Conservation (phyloP, 1,284 basidiomycete genomes). For the Kwoniella shivajii region DNA sequence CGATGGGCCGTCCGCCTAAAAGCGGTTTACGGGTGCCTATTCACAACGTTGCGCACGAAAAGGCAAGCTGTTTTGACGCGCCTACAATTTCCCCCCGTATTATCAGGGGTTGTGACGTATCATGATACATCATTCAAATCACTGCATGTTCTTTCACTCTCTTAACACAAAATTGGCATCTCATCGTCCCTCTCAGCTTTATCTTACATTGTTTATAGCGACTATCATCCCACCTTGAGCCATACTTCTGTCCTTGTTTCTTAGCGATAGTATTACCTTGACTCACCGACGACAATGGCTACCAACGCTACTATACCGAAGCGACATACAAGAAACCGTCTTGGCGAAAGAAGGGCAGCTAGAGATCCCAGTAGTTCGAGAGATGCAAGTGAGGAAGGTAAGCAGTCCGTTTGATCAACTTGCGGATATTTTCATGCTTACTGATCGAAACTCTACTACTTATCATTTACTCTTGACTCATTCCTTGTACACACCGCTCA, state of each 20-base stretch:
- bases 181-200: background rate
- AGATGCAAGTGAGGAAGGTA: slow-evolving; percentile 54
- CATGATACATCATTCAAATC: too few species aligned
- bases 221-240: background rate
- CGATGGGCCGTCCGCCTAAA: too few species aligned
- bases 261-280: background rate
- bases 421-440: too few species aligned
- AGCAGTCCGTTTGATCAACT: slow-evolving; percentile 17
- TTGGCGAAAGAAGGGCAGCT: slow-evolving; percentile 30
- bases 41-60: too few species aligned
- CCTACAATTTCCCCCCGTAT: too few species aligned
- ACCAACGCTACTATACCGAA: slow-evolving; percentile 19
- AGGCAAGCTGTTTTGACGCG: too few species aligned
- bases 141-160: too few species aligned
- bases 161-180: too few species aligned
- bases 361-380: slow-evolving; percentile 41
- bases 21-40: too few species aligned
- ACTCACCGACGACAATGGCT: slow-evolving; percentile 8
- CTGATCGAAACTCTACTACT: background rate
- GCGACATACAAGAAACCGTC: slow-evolving; percentile 29
- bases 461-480: too few species aligned
- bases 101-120: too few species aligned
- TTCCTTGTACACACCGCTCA: too few species aligned
- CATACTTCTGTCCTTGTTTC: background rate
- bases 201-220: background rate